These are phyloP conservation scores for Vitis hybrid DNA, from an alignment of 177 flowering plant species.

Conservation along the genomic window DNA sequence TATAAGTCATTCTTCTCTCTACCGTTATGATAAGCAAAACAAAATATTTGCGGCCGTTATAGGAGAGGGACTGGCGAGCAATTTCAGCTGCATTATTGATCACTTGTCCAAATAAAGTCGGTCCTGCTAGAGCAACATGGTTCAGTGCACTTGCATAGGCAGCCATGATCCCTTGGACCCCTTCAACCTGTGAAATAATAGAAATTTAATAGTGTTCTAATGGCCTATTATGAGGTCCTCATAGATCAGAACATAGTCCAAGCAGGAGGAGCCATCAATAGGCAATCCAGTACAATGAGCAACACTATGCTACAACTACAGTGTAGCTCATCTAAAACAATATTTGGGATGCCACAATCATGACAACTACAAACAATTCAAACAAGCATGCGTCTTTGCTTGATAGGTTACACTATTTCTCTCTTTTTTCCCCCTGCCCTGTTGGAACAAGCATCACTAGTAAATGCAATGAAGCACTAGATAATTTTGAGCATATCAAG, in stretches of 20 bases:
- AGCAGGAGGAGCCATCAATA: too few relatives aligned
- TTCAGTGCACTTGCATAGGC: constrained; percentile 68
- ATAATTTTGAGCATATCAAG: too few relatives aligned
- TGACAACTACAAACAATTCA: neutral
- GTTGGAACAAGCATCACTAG: too few relatives aligned
- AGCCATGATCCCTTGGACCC: constrained; percentile 78
- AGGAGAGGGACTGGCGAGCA: constrained; percentile 51
- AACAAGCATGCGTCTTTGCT: neutral
- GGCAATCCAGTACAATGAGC: too few relatives aligned
- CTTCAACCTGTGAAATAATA: constrained; percentile 56
- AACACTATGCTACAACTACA: too few relatives aligned
- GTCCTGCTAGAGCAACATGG: constrained; percentile 72
- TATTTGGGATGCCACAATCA: too few relatives aligned
- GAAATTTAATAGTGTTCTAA: neutral
- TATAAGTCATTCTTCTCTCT: constrained; percentile 3
- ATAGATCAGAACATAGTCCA: neutral
- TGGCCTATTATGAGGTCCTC: too few relatives aligned
- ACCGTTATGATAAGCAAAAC: constrained; percentile 87
- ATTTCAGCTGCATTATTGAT: constrained; percentile 73
- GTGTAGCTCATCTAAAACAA: too few relatives aligned
- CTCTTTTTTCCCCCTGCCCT: too few relatives aligned
- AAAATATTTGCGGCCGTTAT: constrained; percentile 53
- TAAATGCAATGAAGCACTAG: too few relatives aligned
- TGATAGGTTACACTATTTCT: too few relatives aligned
- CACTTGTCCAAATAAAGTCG: constrained; percentile 83